A percentile compares a stretch with the other conserved stretches of the same genome.
Conservation (phyloP, 176 grass and related monocot genomes). For the Olyra latifolia region DNA sequence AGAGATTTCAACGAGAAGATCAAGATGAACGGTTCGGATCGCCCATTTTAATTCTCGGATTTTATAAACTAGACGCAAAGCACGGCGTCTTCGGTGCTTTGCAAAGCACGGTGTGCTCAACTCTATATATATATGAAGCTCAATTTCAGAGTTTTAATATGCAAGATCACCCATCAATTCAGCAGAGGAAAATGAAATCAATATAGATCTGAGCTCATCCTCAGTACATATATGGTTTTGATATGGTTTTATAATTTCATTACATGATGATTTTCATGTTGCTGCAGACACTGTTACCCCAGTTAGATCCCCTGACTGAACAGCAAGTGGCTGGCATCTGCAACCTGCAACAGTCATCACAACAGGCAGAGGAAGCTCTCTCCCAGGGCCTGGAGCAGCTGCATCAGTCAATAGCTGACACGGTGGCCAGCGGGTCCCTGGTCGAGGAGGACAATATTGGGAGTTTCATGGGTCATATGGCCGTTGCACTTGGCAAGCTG, state of each 20-base stretch:
- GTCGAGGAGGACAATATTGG: constrained; percentile 38
- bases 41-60: too few species aligned
- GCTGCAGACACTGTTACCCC: constrained; percentile 60
- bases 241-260: constrained; percentile 6
- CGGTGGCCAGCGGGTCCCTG: constrained; percentile 53
- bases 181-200: background rate
- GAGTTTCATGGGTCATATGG: constrained; percentile 83
- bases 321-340: constrained; percentile 80
- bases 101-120: too few species aligned
- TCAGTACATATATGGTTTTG: background rate
- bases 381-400: constrained; percentile 86
- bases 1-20: too few species aligned
- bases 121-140: too few species aligned
- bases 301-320: constrained; percentile 83
- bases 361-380: constrained; percentile 95
- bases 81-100: too few species aligned
- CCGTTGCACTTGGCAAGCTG: constrained; percentile 73
- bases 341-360: constrained; percentile 74
- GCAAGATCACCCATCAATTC: background rate
- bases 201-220: background rate
- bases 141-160: background rate
- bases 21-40: too few species aligned
- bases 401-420: constrained; percentile 67
- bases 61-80: too few species aligned
- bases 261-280: background rate